Evolutionary conservation across 2,329 filamentous ascomycete species (phyloP).

Genomic region (Fusarium palustre): DNA sequence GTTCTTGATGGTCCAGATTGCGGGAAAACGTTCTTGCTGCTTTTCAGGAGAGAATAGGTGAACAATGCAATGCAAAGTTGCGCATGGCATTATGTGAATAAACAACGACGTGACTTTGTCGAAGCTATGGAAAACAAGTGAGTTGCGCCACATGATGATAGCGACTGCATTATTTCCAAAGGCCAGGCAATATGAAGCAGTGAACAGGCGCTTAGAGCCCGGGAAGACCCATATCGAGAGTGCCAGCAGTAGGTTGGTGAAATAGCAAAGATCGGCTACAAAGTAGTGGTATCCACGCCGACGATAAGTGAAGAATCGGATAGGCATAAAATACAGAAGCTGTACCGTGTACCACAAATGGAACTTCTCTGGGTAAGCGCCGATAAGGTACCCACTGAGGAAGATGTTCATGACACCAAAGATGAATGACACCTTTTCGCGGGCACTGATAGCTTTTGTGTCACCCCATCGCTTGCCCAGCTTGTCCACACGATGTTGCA

Average conservation of each 20-base stretch:
- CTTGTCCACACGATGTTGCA: slow-evolving; percentile 90
- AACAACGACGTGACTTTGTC: slow-evolving; percentile 99
- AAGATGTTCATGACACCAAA: slow-evolving; percentile 97
- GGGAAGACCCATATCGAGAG: slow-evolving; percentile 93
- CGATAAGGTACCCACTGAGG: slow-evolving; percentile 93
- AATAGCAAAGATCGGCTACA: slow-evolving; percentile 96
- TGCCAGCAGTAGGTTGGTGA: slow-evolving; percentile 88
- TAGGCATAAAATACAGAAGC: slow-evolving; percentile 95
- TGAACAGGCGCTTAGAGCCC: slow-evolving; percentile 88
- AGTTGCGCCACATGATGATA: slow-evolving; percentile 99
- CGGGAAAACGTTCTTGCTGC: slow-evolving; percentile 81
- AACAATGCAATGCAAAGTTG: slow-evolving; percentile 89
- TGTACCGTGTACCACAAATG: slow-evolving; percentile 93
- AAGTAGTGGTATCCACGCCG: slow-evolving; percentile 96
- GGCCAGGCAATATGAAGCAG: slow-evolving; percentile 89
- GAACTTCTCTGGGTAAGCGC: slow-evolving; percentile 85
- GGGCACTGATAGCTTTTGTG: slow-evolving; percentile 84
- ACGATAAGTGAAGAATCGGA: slow-evolving; percentile 92
- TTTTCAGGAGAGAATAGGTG: slow-evolving; percentile 77
- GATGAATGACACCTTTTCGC: slow-evolving; percentile 97
- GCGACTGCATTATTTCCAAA: slow-evolving; percentile 98
- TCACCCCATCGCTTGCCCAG: slow-evolving; percentile 89
- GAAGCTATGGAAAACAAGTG: slow-evolving; percentile 96
- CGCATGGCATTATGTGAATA: slow-evolving; percentile 99
- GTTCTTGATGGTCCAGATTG: slow-evolving; percentile 82